Conservation (phyloP, 345 rosid species). For the Brassica rapa region DNA sequence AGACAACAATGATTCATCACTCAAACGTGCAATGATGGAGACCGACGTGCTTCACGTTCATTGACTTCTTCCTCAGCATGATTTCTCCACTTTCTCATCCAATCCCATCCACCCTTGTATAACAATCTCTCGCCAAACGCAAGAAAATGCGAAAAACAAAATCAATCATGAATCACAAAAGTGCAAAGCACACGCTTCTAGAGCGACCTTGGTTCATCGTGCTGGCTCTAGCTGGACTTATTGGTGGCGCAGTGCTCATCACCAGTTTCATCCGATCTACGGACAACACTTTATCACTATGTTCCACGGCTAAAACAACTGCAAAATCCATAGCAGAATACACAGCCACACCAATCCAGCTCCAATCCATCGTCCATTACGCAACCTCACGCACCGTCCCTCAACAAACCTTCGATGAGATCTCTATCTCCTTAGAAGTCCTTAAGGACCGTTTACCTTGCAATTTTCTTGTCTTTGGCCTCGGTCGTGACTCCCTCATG, state of each 20-base stretch:
- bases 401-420: conserved; percentile 58
- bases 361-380: conserved; percentile 68
- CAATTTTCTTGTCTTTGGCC: conserved; percentile 74
- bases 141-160: background rate
- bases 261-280: conserved; percentile 44
- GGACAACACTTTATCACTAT: conserved; percentile 43
- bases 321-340: conserved; percentile 35
- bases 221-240: conserved; percentile 44
- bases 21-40: conserved; percentile 35
- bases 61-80: conserved; percentile 34
- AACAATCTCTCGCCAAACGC: conserved; percentile 31
- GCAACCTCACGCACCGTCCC: conserved; percentile 63
- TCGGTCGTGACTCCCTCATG: conserved; percentile 75
- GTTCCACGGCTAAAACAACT: conserved; percentile 43
- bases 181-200: conserved; percentile 23
- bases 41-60: conserved; percentile 34
- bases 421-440: conserved; percentile 57
- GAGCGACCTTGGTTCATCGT: conserved; percentile 46
- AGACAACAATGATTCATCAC: too few relatives aligned
- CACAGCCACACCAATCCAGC: conserved; percentile 56
- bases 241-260: conserved; percentile 52
- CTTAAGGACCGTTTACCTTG: conserved; percentile 54
- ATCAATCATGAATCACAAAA: conserved; percentile 33
- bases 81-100: conserved; percentile 35
- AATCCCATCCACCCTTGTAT: conserved; percentile 32